Percentiles rank a stretch among this genome's conserved stretches.
phyloP scores from a whole-genome alignment of 2,329 filamentous ascomycete species.

The Endoconidiophora laricicola region DNA sequence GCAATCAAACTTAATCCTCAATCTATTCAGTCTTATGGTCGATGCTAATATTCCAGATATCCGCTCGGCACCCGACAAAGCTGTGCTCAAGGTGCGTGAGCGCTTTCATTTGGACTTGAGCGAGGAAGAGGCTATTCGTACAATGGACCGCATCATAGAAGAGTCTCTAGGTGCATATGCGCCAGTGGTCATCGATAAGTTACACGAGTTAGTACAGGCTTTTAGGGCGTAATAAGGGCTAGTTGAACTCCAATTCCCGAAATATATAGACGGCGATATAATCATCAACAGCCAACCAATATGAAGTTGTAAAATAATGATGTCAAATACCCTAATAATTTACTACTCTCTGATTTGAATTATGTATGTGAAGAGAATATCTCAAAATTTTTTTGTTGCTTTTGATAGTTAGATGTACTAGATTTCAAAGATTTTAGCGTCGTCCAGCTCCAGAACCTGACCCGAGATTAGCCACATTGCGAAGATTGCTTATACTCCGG shows the following conservation, averaged over 20 bases:
- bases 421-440: too few species aligned
- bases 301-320: too few species aligned
- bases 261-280: background rate
- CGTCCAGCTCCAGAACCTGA: background rate
- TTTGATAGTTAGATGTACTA: too few species aligned
- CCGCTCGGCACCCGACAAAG: constrained; percentile 78
- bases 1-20: constrained; percentile 77
- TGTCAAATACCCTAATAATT: too few species aligned
- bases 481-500: background rate
- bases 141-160: constrained; percentile 79
- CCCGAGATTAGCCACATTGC: background rate
- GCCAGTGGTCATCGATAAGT: constrained; percentile 82
- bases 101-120: constrained; percentile 80
- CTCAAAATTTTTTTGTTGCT: too few species aligned
- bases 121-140: constrained; percentile 79
- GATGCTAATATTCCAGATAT: constrained; percentile 96
- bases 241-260: too few species aligned
- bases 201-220: constrained; percentile 87
- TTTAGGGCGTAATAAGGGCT: constrained; percentile 45
- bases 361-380: too few species aligned
- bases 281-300: background rate
- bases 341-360: too few species aligned
- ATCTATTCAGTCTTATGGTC: constrained; percentile 91
- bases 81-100: constrained; percentile 87
- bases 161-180: constrained; percentile 81